Evolutionary conservation across 768 basidiomycete species (phyloP).

Genomic region (Clitopilus passeckerianus): DNA sequence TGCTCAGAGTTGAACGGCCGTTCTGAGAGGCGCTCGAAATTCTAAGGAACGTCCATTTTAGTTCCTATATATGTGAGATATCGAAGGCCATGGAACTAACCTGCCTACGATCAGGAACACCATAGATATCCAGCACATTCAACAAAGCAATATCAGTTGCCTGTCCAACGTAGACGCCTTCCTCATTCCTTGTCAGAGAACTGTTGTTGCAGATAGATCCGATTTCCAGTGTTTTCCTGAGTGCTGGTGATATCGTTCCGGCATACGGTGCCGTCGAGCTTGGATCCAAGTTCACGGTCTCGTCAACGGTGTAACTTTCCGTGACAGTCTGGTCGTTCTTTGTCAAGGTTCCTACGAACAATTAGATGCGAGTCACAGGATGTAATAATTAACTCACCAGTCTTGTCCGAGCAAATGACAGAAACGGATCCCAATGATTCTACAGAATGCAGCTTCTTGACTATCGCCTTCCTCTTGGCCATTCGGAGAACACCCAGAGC

Average conservation of each 20-base stretch:
- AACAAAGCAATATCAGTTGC: conserved; percentile 91
- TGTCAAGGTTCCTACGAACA: conserved; percentile 74
- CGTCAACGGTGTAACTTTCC: conserved; percentile 85
- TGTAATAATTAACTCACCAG: conserved; percentile 43
- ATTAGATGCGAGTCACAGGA: conserved; percentile 1
- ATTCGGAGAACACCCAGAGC: conserved; percentile 92
- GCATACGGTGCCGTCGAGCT: conserved; percentile 30
- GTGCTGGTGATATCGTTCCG: conserved; percentile 50
- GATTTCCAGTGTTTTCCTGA: conserved; percentile 72
- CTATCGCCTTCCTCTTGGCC: conserved; percentile 93
- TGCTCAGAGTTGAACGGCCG: conserved; percentile 90
- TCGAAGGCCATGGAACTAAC: conserved; percentile 36
- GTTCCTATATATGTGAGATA: background rate
- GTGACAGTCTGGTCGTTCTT: conserved; percentile 96
- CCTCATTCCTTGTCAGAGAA: conserved; percentile 53
- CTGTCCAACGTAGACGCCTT: conserved; percentile 77
- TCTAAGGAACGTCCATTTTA: conserved; percentile 26
- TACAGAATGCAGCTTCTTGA: conserved; percentile 94
- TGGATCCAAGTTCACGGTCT: conserved; percentile 63
- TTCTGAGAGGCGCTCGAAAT: conserved; percentile 71
- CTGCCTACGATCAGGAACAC: conserved; percentile 61
- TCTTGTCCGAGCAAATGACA: conserved; percentile 98
- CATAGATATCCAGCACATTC: conserved; percentile 68
- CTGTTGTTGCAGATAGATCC: conserved; percentile 93
- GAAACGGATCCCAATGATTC: conserved; percentile 92